Base-by-base conservation (phyloP, 179 eudicot species). In the Carnegiea gigantea region DNA sequence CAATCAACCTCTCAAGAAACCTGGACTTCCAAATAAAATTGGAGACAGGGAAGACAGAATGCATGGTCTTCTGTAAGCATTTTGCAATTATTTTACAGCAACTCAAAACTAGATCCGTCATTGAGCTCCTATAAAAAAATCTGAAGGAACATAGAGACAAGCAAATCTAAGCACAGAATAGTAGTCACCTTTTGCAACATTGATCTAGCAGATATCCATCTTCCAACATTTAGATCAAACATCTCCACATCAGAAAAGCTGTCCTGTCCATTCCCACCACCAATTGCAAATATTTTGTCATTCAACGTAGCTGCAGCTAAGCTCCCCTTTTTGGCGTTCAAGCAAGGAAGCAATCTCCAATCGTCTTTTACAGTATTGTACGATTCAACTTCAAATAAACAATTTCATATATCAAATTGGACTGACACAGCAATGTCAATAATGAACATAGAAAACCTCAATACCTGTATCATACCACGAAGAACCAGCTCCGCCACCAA, bases 221-320 rank as follows among this genome's bases (percentile, higher is more conserved):
- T 82, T 82, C 95, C 97, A 83, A 84, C 88, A 88, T 90, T 85
- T 62, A 84, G 77, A 81, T 93, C 98, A 65, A 89, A 86, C 98
- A 95, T 92, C 86, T 95, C 98, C 75, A 94, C 95, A 43, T 88
- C 89, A 57, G 97, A 90, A 79, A 88, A 94, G 84, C 91, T 79
- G 17, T 84, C 87, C 64, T 68, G 64, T 48, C 92, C 92, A 83
- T 94, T 79, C 73, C 95, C 99, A 48, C 99, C 99, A 77, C 99
- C 99, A 80, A 95, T 30, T 48, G 99, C 95, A 82, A 85, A 95
- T 24, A 94, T 84, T 86, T 91, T 92, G 84, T 86, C 80, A 82
- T 87, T 76, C 67, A 92, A 73, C 60, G 89, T 85, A 65, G 86
- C 90, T 64, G 93, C 90, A 76, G 92, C 98, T 84, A 95, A 87